A percentile compares a stretch with the other conserved stretches of the same genome.
Conservation (phyloP, 768 basidiomycete genomes). For the Floccularia luteovirens region DNA sequence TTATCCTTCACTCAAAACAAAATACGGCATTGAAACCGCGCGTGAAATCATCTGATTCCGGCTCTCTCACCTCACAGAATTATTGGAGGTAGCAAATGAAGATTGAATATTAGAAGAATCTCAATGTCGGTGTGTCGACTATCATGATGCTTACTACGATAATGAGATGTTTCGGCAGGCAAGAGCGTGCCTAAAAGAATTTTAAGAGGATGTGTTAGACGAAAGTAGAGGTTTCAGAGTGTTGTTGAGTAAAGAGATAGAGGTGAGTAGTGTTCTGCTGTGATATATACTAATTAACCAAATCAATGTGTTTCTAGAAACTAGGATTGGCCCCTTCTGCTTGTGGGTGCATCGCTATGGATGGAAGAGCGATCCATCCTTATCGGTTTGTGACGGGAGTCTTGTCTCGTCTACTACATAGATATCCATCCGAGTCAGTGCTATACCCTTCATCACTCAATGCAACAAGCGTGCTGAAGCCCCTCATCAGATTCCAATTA, state of each 20-base stretch:
- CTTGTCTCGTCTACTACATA: conserved; percentile 39
- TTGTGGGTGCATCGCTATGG: conserved; percentile 43
- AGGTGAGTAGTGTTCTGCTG: conserved; percentile 13
- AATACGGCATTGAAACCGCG: conserved; percentile 38
- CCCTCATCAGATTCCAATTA: conserved; percentile 50
- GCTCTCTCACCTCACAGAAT: conserved; percentile 42
- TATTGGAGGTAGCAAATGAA: conserved; percentile 42
- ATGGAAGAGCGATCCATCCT: conserved; percentile 59
- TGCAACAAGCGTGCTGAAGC: not conserved
- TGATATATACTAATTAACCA: not conserved
- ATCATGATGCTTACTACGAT: conserved; percentile 49
- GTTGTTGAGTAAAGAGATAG: conserved; percentile 18
- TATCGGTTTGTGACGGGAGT: conserved; percentile 63
- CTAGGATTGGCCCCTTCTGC: conserved; percentile 37
- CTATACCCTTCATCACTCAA: not conserved
- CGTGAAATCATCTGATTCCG: conserved; percentile 54
- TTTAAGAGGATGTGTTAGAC: conserved; percentile 41
- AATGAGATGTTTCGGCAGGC: conserved; percentile 30
- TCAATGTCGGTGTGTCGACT: conserved; percentile 51
- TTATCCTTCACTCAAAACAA: conserved; percentile 37
- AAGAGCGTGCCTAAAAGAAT: conserved; percentile 34
- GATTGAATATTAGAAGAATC: conserved; percentile 44
- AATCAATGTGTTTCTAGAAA: conserved; percentile 25
- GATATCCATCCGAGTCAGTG: conserved; percentile 41
- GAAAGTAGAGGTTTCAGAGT: conserved; percentile 30